Percentiles rank a stretch among this genome's conserved stretches.
phyloP scores from a whole-genome alignment of 768 basidiomycete genomes.

The Heimioporus sp. region DNA sequence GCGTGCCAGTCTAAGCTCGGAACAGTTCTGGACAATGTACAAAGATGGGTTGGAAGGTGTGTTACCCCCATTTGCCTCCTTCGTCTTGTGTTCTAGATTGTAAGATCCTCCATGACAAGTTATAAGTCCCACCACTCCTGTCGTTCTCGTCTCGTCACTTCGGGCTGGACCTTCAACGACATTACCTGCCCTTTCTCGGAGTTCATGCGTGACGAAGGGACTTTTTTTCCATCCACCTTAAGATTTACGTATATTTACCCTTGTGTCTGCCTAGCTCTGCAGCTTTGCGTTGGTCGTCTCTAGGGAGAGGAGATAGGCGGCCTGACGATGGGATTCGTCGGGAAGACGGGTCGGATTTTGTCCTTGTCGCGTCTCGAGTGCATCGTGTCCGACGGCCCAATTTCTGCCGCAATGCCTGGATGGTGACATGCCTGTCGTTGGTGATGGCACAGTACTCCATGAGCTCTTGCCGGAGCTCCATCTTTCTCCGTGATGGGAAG shows the following conservation, averaged over 20 bases:
- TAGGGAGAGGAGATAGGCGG: slow-evolving; percentile 54
- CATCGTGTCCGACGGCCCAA: slow-evolving; percentile 44
- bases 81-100: slow-evolving; percentile 33
- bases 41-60: slow-evolving; percentile 48
- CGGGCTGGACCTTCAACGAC: slow-evolving; percentile 62
- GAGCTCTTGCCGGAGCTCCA: slow-evolving; percentile 49
- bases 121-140: slow-evolving; percentile 49
- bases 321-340: slow-evolving; percentile 67
- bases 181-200: slow-evolving; percentile 57
- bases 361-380: slow-evolving; percentile 36
- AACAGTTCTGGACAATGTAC: slow-evolving; percentile 53
- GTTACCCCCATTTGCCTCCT: slow-evolving; percentile 31
- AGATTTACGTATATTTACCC: slow-evolving; percentile 56
- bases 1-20: slow-evolving; percentile 58
- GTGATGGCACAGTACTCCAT: slow-evolving; percentile 40
- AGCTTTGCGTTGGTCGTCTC: slow-evolving; percentile 60
- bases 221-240: slow-evolving; percentile 69
- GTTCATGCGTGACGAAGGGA: slow-evolving; percentile 45
- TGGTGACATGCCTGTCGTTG: slow-evolving; percentile 37
- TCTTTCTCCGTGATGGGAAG: slow-evolving; percentile 42
- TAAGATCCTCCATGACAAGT: background rate
- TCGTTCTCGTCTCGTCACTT: slow-evolving; percentile 54
- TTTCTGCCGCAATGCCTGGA: slow-evolving; percentile 46
- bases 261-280: slow-evolving; percentile 53
- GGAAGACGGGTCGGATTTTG: slow-evolving; percentile 59